Evolutionary conservation across 495 filamentous ascomycete species (phyloP), one percentile per base, ranked within the genome.

Genomic region (Clavariopsis aquatica): DNA sequence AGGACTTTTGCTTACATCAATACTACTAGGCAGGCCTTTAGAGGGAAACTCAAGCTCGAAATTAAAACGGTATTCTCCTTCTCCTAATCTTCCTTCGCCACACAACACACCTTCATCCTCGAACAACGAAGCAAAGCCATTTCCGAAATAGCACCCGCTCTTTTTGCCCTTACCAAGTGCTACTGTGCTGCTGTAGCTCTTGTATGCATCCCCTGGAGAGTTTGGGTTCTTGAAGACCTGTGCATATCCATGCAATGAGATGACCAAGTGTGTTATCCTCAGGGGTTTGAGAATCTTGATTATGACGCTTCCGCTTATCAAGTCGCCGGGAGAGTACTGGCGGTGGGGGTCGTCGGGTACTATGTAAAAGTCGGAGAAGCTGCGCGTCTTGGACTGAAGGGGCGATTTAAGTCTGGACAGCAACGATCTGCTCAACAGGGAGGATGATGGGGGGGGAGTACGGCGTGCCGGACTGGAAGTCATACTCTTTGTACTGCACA

Each of bases 61-160:
- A 49, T 90, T 86, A 75, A 98, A 98, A 70, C 94, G 89, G 72
- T 96, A 98, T 52, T 89, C 81, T 13, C 92, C 90, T 54, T 89
- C 83, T 57, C 91, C 89, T 27, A 98, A 80, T 67, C 89, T 84
- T 4, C 94, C 93, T 60, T 97, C 93, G 23, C 92, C 93, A 71
- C 92, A 96, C 38, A 98, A 81, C 17, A 93, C 87, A 60, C 88
- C 80, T 73, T 98, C 92, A 71, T 98, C 92, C 75, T 93, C 89
- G 69, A 97, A 98, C 45, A 98, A 77, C 7, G 87, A 91, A 12
- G 88, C 88, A 71, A 91, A 83, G 24, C 93, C 92, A 79, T 93
- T 90, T 31, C 88, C 89, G 72, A 86, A 82, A 70, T 92, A 92
- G 72, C 91, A 88, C 12, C 75, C 83, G 74, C 77, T 70, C 77